phyloP scores from a whole-genome alignment of 2,329 filamentous ascomycete genomes.

The Ascochyta lentis region DNA sequence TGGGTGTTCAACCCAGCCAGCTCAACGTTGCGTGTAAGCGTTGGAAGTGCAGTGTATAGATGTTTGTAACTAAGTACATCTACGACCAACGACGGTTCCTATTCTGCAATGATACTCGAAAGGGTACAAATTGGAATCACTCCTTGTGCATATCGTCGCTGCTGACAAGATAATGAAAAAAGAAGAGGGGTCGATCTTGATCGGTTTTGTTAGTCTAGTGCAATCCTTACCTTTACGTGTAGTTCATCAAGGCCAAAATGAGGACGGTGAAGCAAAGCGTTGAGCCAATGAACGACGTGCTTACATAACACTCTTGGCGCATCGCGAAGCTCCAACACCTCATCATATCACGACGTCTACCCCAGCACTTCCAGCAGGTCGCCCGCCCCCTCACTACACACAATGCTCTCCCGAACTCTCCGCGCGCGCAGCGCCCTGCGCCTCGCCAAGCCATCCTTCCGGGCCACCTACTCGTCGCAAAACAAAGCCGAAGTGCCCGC shows the following conservation, averaged over 20 bases:
- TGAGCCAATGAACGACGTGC: slow-evolving; percentile 5
- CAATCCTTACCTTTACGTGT: no score
- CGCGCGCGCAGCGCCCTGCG: slow-evolving; percentile 40
- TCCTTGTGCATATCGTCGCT: no score
- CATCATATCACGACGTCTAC: slow-evolving; percentile 12
- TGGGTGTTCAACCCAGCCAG: background rate
- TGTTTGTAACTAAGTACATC: no score
- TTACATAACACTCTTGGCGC: slow-evolving; percentile 18
- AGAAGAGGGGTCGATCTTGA: no score
- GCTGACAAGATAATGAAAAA: no score
- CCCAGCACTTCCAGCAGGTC: slow-evolving; percentile 6
- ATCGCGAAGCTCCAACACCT: slow-evolving; percentile 7
- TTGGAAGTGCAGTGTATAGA: background rate
- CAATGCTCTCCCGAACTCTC: slow-evolving; percentile 38
- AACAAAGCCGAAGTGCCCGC: slow-evolving; percentile 63
- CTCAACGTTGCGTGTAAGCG: background rate
- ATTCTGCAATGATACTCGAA: no score
- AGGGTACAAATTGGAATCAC: no score
- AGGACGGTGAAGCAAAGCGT: no score
- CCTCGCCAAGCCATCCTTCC: slow-evolving; percentile 30
- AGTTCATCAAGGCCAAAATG: no score
- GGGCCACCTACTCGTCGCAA: slow-evolving; percentile 32
- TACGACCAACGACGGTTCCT: no score
- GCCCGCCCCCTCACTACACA: slow-evolving; percentile 9
- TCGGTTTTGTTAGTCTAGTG: no score